phyloP scores from a whole-genome alignment of 2,329 filamentous ascomycete species.

The Elsinoe perseae region DNA sequence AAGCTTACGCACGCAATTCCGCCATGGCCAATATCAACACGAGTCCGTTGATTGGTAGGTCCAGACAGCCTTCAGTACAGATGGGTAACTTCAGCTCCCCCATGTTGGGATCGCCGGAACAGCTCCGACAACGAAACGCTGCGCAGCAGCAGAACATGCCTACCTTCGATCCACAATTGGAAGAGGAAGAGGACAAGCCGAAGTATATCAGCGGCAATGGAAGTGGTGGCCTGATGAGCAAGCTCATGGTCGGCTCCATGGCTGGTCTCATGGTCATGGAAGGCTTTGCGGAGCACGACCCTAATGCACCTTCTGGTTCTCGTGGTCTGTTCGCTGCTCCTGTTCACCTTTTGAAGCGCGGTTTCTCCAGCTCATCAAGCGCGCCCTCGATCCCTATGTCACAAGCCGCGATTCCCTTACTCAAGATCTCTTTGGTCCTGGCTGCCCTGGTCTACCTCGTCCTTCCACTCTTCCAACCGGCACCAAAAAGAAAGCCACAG shows the following conservation, averaged over 20 bases:
- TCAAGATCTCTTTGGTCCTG: constrained; percentile 45
- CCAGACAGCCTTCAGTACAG: constrained; percentile 22
- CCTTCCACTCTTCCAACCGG: constrained; percentile 49
- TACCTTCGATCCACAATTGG: constrained; percentile 27
- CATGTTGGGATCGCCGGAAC: neutral
- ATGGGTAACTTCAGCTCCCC: constrained; percentile 19
- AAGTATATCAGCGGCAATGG: constrained; percentile 34
- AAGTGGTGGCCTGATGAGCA: constrained; percentile 51
- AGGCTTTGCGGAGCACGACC: constrained; percentile 59
- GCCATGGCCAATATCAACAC: neutral
- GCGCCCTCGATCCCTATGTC: constrained; percentile 16
- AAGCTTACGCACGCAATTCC: constrained; percentile 51
- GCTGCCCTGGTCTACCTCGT: constrained; percentile 50
- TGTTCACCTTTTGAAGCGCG: constrained; percentile 29
- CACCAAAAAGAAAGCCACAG: constrained; percentile 43
- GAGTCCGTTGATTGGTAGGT: constrained; percentile 27
- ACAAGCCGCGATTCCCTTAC: constrained; percentile 35
- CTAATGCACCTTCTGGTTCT: constrained; percentile 38
- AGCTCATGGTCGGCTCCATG: constrained; percentile 87
- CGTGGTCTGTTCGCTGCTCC: constrained; percentile 39
- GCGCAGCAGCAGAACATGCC: constrained; percentile 25
- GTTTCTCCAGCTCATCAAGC: constrained; percentile 15
- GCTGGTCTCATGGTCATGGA: constrained; percentile 89
- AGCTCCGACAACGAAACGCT: constrained; percentile 7
- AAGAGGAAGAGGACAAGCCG: constrained; percentile 28